Conservation (phyloP, 257 asterid species). For the Nicotiana benthamiana region DNA sequence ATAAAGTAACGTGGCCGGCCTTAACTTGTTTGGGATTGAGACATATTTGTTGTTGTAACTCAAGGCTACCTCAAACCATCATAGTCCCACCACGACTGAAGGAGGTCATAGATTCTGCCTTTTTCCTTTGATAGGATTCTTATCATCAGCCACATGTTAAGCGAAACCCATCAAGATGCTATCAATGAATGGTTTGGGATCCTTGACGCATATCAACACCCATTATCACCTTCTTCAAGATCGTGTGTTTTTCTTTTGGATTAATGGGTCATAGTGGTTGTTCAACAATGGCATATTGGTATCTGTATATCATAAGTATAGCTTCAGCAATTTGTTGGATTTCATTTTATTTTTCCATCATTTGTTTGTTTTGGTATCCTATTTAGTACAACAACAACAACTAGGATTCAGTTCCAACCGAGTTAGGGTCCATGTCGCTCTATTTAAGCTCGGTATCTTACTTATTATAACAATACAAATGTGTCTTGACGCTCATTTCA, state of each 20-base stretch:
- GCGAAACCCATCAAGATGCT: neutral
- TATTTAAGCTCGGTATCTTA: neutral
- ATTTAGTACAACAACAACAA: neutral
- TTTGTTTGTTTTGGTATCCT: neutral
- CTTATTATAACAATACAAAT: neutral
- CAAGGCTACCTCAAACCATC: neutral
- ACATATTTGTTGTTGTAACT: neutral
- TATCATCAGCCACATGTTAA: neutral
- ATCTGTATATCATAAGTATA: neutral
- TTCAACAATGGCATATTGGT: neutral
- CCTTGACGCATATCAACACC: neutral
- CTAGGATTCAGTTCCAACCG: neutral
- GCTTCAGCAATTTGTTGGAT: neutral
- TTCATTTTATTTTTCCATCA: neutral
- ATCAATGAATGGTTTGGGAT: neutral
- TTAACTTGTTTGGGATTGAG: too few relatives aligned
- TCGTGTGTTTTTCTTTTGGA: neutral
- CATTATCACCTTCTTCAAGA: neutral
- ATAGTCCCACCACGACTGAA: neutral
- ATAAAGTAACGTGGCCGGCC: too few relatives aligned
- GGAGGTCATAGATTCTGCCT: neutral
- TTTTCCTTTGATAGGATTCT: neutral
- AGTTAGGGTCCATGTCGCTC: neutral
- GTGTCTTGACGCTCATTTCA: neutral
- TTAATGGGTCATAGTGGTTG: neutral